Percentiles rank a stretch among this genome's conserved stretches.
Conservation (phyloP, 768 basidiomycete species). For the Tricholoma terreum region DNA sequence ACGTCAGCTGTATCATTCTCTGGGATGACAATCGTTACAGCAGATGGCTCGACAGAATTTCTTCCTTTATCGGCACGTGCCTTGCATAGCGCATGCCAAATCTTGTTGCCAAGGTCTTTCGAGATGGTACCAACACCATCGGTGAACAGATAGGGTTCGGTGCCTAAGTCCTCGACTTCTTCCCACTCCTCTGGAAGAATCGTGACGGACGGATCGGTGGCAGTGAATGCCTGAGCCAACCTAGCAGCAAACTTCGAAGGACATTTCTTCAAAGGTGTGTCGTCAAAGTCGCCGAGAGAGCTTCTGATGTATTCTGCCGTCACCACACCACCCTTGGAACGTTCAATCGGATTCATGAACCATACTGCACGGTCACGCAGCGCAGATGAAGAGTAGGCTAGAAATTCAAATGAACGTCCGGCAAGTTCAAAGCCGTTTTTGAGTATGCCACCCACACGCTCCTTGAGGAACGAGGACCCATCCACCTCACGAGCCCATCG, state of each 20-base stretch:
- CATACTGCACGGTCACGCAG: conserved; percentile 79
- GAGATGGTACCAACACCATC: conserved; percentile 85
- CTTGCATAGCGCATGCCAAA: conserved; percentile 56
- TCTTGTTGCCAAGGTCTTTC: conserved; percentile 47
- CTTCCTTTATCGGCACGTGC: conserved; percentile 33
- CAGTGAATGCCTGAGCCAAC: conserved; percentile 80
- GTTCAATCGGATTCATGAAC: conserved; percentile 67
- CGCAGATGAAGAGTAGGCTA: conserved; percentile 80
- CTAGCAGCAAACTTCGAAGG: conserved; percentile 86
- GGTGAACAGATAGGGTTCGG: conserved; percentile 50
- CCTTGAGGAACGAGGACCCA: conserved; percentile 48
- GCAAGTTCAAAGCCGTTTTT: conserved; percentile 67
- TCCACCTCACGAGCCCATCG: conserved; percentile 71
- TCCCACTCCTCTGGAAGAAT: conserved; percentile 61
- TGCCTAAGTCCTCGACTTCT: conserved; percentile 54
- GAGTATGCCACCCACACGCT: conserved; percentile 57
- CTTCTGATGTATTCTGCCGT: conserved; percentile 57
- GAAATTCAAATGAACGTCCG: conserved; percentile 71
- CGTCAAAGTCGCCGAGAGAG: conserved; percentile 66
- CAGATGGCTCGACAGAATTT: conserved; percentile 59
- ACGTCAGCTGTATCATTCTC: conserved; percentile 3
- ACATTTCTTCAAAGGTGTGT: conserved; percentile 38
- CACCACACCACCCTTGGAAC: conserved; percentile 41
- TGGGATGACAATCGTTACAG: conserved; percentile 33
- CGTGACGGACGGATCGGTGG: conserved; percentile 69